Evolutionary conservation across 495 filamentous ascomycete genomes (phyloP).

Genomic region (Penicillium simplicissimum): DNA sequence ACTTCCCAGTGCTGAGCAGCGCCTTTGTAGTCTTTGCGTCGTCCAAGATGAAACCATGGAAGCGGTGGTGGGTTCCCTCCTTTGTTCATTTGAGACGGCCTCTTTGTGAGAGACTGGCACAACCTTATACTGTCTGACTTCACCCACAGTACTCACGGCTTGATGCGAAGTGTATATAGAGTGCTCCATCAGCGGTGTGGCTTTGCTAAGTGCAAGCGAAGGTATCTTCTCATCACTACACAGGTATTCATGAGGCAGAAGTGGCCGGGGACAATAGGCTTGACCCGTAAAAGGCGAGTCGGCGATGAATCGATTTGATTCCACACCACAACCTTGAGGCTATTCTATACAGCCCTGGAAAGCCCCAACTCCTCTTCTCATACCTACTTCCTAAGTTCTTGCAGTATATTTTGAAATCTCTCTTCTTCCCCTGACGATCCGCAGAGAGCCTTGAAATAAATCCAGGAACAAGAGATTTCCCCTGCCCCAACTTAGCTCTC

Average conservation of each 20-base stretch:
- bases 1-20: background rate
- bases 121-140: background rate
- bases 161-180: background rate
- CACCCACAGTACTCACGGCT: background rate
- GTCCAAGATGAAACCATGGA: slow-evolving; percentile 14
- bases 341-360: too few relatives aligned
- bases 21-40: background rate
- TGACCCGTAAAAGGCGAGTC: too few relatives aligned
- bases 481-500: slow-evolving; percentile 2
- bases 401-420: background rate
- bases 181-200: background rate
- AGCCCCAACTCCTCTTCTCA: too few relatives aligned
- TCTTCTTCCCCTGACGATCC: background rate
- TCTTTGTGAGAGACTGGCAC: background rate
- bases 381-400: background rate
- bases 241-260: too few relatives aligned
- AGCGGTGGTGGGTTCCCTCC: slow-evolving; percentile 1
- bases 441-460: background rate
- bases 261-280: too few relatives aligned
- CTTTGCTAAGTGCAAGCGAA: too few relatives aligned
- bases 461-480: slow-evolving; percentile 17
- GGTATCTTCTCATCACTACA: too few relatives aligned
- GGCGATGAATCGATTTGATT: too few relatives aligned
- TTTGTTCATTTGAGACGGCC: slow-evolving; percentile 14
- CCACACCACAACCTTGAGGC: too few relatives aligned